phyloP scores from a whole-genome alignment of 106 monocot genomes.

The Acorus calamus region DNA sequence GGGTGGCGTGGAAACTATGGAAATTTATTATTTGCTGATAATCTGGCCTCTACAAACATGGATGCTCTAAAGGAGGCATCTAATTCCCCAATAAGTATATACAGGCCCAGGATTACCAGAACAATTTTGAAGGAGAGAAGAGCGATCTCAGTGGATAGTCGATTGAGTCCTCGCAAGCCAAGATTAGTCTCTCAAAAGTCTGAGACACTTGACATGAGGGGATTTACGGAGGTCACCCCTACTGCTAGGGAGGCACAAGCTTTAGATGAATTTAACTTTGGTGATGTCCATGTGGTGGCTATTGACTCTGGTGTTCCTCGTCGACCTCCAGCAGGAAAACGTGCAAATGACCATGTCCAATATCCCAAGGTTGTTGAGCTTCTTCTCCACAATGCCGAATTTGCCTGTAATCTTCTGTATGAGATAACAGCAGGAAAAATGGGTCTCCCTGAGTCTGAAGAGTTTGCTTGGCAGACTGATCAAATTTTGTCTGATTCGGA shows the following conservation, averaged over 20 bases:
- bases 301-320: constrained; percentile 91
- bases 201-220: neutral
- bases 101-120: constrained; percentile 12
- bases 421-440: constrained; percentile 79
- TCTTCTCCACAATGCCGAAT: constrained; percentile 57
- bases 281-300: constrained; percentile 52
- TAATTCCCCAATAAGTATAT: constrained; percentile 20
- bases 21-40: constrained; percentile 58
- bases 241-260: constrained; percentile 3
- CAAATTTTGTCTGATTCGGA: constrained; percentile 25
- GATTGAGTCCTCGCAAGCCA: constrained; percentile 5
- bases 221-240: neutral
- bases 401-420: constrained; percentile 49
- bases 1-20: constrained; percentile 93
- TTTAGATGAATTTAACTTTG: constrained; percentile 6
- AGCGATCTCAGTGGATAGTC: constrained; percentile 32
- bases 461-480: constrained; percentile 11
- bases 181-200: constrained; percentile 15
- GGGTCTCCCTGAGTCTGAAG: constrained; percentile 38
- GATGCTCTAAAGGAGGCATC: constrained; percentile 18
- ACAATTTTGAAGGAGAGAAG: constrained; percentile 38
- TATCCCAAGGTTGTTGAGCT: constrained; percentile 92
- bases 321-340: constrained; percentile 75
- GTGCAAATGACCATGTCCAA: constrained; percentile 58
- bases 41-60: constrained; percentile 17